These are phyloP conservation scores for Penicillium glabrum DNA, from an alignment of 2,329 filamentous ascomycete genomes.

Conservation along the genomic window DNA sequence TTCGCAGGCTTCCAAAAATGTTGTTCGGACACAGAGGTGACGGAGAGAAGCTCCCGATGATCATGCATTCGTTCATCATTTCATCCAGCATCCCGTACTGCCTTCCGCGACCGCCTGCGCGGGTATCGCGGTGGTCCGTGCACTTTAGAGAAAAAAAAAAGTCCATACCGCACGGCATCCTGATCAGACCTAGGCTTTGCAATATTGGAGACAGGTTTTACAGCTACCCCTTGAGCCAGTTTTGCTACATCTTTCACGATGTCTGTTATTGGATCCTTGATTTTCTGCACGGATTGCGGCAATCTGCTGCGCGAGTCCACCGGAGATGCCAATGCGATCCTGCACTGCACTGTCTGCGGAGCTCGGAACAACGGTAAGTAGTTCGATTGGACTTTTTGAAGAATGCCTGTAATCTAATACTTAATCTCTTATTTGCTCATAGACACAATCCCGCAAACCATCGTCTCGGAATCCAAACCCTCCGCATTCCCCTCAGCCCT, in stretches of 20 bases:
- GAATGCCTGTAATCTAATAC: neutral
- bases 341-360: constrained; percentile 84
- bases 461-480: constrained; percentile 81
- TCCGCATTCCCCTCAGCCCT: constrained; percentile 89
- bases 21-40: constrained; percentile 10
- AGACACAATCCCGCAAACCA: constrained; percentile 75
- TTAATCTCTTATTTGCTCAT: constrained; percentile 11
- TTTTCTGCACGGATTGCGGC: constrained; percentile 92
- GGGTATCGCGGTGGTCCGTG: constrained; percentile 21
- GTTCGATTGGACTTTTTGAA: neutral
- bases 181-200: neutral
- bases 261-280: constrained; percentile 85
- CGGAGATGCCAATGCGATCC: constrained; percentile 70
- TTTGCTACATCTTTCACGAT: constrained; percentile 48
- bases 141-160: constrained; percentile 24
- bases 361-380: constrained; percentile 74
- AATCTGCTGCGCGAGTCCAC: constrained; percentile 82
- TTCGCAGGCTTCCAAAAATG: constrained; percentile 12
- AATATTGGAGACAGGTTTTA: neutral
- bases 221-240: neutral
- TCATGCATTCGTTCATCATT: constrained; percentile 18
- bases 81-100: constrained; percentile 14
- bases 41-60: constrained; percentile 11
- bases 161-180: constrained; percentile 1
- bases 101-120: constrained; percentile 18